Evolutionary conservation across 2,329 filamentous ascomycete genomes (phyloP).

Genomic region (Colletotrichum sp.): DNA sequence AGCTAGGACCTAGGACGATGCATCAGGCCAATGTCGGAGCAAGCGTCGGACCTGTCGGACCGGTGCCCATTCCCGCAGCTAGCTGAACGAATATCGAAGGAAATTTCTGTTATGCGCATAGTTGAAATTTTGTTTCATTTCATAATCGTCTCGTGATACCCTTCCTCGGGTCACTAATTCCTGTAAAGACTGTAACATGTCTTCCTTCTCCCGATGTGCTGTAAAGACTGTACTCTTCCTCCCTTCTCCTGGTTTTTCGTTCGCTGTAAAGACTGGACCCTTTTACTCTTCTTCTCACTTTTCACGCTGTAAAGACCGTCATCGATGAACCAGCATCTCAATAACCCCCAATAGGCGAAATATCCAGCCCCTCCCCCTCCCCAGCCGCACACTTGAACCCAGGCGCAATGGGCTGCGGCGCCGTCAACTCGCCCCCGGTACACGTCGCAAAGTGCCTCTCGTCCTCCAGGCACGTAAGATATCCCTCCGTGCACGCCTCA

Average conservation of each 20-base stretch:
- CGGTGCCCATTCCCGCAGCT: not conserved
- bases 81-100: not conserved
- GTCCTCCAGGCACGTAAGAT: not conserved
- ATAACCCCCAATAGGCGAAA: not conserved
- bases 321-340: not conserved
- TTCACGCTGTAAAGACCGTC: not conserved
- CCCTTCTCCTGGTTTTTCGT: not conserved
- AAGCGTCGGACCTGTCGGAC: not conserved
- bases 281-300: not conserved
- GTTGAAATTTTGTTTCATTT: not conserved
- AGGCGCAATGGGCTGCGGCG: conserved; percentile 8
- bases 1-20: not conserved
- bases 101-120: not conserved
- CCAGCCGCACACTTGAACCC: conserved; percentile 11
- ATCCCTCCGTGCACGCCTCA: not conserved
- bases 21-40: not conserved
- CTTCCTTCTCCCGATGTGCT: not conserved
- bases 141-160: not conserved
- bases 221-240: not conserved
- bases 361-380: not conserved
- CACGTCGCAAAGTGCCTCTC: conserved; percentile 14
- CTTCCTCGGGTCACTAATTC: not conserved
- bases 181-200: not conserved
- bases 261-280: not conserved
- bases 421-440: conserved; percentile 7